A percentile compares a stretch with the other conserved stretches of the same genome.
These are phyloP conservation scores for Heritiera fomes DNA, from an alignment of 345 rosid genomes.

Conservation along the genomic window DNA sequence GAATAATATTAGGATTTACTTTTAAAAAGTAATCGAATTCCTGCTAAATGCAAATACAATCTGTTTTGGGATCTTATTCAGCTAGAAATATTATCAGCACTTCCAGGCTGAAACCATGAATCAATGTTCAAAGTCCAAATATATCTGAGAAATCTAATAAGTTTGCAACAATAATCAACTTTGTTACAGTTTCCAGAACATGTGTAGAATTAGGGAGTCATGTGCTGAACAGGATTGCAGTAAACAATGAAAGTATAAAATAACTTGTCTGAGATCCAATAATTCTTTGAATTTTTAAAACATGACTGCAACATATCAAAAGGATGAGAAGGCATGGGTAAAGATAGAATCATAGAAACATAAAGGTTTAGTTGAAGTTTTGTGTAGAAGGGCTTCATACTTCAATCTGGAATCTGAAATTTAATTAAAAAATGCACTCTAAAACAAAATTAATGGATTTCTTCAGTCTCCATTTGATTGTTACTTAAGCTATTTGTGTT, in stretches of 20 bases:
- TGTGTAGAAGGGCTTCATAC: neutral
- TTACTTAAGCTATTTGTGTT: neutral
- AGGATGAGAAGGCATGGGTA: neutral
- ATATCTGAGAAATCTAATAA: neutral
- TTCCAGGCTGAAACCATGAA: neutral
- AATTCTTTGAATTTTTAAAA: neutral
- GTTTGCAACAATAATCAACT: neutral
- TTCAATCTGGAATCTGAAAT: neutral
- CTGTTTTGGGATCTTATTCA: neutral
- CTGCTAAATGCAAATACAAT: neutral
- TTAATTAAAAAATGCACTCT: neutral
- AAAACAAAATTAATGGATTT: neutral
- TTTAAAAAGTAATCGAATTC: neutral
- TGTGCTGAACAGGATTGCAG: neutral
- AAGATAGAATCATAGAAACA: neutral
- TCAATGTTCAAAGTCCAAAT: neutral
- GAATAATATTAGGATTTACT: neutral
- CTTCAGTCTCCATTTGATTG: neutral
- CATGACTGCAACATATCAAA: neutral
- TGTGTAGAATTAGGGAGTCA: neutral
- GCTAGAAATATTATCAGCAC: constrained; percentile 1
- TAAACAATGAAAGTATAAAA: neutral
- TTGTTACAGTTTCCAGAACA: neutral
- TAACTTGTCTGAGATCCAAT: neutral
- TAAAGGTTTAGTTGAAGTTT: neutral